Base-by-base conservation (phyloP, 1,284 basidiomycete genomes). In the Ganoderma multipileum region DNA sequence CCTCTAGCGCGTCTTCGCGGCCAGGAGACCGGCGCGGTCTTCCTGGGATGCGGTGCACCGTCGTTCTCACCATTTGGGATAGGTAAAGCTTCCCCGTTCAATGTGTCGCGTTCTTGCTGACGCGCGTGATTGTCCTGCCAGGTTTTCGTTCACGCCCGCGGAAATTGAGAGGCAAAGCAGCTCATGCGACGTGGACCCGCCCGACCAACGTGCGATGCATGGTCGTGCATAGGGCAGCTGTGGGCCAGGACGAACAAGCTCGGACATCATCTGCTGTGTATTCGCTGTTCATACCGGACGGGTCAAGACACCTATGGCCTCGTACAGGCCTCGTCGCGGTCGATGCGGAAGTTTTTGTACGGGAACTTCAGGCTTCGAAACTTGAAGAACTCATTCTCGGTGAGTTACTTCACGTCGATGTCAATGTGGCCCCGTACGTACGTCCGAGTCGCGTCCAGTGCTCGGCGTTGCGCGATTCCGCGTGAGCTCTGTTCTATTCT, bases 111-210 rank as follows among this genome's bases (percentile, higher is more conserved):
- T 47, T 8, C 33, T 23, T 41, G 7, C 64, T 65, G 70, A 57
- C 70, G 70, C 65, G 67, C 67, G 65, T 68, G 67, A 67, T 69
- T 64, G 55, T n/a, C 8, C 44, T n/a, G 20, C 18, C 57, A 39
- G 18, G 20, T 63, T 62, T 41, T 36, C 52, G 39, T 26, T 44
- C 47, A 60, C 52, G 57, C 50, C 30, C 20, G n/a, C 61, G 61
- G 61, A 47, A 54, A 58, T 38, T 58, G 33, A n/a, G 18, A 23
- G 55, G 33, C 20, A 38, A n/a, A 30, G 20, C 9, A n/a, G 41
- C 39, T 50, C 52, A 39, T 44, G 41, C 33, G 33, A 50, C 60
- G 55, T 61, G 33, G 55, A 11, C 55, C 55, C 55, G 36, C 33
- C 55, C 55, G 55, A 23, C 41, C 61, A 71, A 71, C 70, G 67